phyloP scores from a whole-genome alignment of 2,329 filamentous ascomycete genomes.

The Pseudopyricularia cyperi region DNA sequence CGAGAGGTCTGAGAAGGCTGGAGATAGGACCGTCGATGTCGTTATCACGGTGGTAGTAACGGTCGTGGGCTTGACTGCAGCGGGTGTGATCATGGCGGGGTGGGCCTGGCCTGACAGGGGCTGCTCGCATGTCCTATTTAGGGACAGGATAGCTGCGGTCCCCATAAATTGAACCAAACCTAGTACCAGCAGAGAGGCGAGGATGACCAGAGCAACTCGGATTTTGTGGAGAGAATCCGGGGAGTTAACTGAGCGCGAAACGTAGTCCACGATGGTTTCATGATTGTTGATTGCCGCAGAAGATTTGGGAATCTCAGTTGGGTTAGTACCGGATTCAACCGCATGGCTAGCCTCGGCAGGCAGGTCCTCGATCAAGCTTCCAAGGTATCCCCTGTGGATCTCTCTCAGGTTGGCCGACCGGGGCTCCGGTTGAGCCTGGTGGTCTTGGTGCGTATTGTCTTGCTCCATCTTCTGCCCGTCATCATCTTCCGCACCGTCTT shows the following conservation, averaged over 20 bases:
- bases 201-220: background rate
- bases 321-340: no score
- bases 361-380: no score
- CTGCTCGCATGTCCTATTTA: background rate
- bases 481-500: no score
- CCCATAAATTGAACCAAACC: background rate
- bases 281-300: background rate
- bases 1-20: background rate
- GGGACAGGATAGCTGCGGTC: background rate
- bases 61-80: background rate
- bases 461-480: no score
- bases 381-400: no score
- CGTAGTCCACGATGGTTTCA: background rate
- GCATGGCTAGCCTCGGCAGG: no score
- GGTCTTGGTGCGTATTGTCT: no score
- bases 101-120: background rate
- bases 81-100: background rate
- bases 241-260: background rate
- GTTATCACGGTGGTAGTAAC: conserved; percentile 2
- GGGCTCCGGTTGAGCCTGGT: no score
- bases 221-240: background rate
- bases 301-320: background rate
- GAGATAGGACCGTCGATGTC: background rate
- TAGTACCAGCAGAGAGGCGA: background rate
- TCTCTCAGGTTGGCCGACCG: no score